phyloP scores from a whole-genome alignment of 1,284 basidiomycete species.

The Pisolithus thermaeus region DNA sequence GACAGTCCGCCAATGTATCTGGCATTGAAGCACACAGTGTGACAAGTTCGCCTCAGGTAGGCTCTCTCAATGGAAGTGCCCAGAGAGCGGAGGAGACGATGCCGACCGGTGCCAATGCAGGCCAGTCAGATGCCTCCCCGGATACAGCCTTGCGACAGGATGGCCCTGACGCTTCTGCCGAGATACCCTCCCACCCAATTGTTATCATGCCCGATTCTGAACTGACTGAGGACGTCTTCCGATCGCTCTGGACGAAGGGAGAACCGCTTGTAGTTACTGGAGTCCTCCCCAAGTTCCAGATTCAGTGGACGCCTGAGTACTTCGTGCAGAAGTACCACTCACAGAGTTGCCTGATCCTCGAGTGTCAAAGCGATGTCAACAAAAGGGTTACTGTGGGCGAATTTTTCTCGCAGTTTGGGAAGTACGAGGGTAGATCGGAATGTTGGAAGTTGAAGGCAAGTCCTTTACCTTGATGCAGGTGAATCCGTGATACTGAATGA shows the following conservation, averaged over 20 bases:
- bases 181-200: conserved; percentile 41
- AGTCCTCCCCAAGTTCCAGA: conserved; percentile 53
- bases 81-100: conserved; percentile 9
- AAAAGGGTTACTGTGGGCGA: conserved; percentile 60
- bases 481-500: conserved; percentile 3
- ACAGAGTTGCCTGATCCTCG: conserved; percentile 68
- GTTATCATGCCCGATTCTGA: conserved; percentile 42
- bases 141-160: conserved; percentile 11
- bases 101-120: conserved; percentile 2
- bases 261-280: conserved; percentile 73
- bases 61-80: background rate
- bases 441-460: conserved; percentile 79
- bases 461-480: conserved; percentile 21
- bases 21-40: conserved; percentile 3
- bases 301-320: conserved; percentile 77
- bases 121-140: conserved; percentile 4
- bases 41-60: background rate
- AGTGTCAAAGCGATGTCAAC: conserved; percentile 71
- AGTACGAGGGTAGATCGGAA: conserved; percentile 47
- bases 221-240: conserved; percentile 60
- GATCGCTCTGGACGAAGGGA: conserved; percentile 65
- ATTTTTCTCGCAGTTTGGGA: conserved; percentile 80
- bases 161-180: conserved; percentile 13
- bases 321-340: conserved; percentile 68
- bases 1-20: conserved; percentile 7